Evolutionary conservation across 495 filamentous ascomycete genomes (phyloP).

Genomic region (Arthonia radiata): DNA sequence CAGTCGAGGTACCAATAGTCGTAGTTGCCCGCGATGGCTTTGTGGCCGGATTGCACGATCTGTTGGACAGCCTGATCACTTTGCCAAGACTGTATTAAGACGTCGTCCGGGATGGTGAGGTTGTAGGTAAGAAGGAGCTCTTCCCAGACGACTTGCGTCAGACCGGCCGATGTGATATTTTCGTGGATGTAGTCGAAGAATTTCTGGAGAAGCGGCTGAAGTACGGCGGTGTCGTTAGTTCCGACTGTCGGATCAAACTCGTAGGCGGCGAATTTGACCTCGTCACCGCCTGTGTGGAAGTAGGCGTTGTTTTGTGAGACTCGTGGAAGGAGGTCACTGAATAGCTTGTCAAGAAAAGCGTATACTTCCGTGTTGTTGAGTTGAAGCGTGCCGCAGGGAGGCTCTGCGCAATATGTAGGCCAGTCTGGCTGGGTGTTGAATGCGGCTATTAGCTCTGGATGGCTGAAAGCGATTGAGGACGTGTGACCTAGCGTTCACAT

Average conservation of each 20-base stretch:
- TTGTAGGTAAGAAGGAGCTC: constrained; percentile 59
- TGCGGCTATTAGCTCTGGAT: constrained; percentile 52
- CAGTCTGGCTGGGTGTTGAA: constrained; percentile 41
- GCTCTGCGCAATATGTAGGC: constrained; percentile 41
- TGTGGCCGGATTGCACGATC: constrained; percentile 32
- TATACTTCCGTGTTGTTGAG: constrained; percentile 42
- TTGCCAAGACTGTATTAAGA: constrained; percentile 53
- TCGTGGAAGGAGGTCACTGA: constrained; percentile 47
- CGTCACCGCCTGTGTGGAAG: constrained; percentile 68
- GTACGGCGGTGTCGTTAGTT: constrained; percentile 30
- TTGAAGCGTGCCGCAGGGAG: constrained; percentile 51
- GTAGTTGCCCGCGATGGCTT: constrained; percentile 48
- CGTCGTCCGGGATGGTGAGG: constrained; percentile 33
- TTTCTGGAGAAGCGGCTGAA: constrained; percentile 45
- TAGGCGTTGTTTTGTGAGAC: constrained; percentile 37
- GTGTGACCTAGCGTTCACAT: constrained; percentile 71
- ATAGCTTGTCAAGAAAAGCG: constrained; percentile 39
- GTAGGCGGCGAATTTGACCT: constrained; percentile 53
- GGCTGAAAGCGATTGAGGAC: constrained; percentile 29
- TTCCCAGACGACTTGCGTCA: constrained; percentile 58
- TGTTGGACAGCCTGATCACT: constrained; percentile 26
- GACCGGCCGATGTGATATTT: constrained; percentile 27
- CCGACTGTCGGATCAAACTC: constrained; percentile 40
- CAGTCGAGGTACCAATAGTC: constrained; percentile 71
- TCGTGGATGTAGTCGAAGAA: constrained; percentile 41